Evolutionary conservation across 2,329 filamentous ascomycete species (phyloP).

Genomic region (Sclerotinia spermophila): DNA sequence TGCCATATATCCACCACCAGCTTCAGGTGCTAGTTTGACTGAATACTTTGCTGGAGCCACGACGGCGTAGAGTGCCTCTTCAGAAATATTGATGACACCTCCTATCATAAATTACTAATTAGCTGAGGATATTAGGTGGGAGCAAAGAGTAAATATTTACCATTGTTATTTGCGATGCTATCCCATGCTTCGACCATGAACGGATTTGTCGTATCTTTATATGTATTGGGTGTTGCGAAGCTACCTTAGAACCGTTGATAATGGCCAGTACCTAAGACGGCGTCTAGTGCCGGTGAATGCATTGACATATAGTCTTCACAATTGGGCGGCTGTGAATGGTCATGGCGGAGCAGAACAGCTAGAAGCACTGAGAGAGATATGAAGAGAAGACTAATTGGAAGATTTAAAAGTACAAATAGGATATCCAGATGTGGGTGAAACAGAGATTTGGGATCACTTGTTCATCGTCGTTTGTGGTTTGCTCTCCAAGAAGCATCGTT

Average conservation of each 20-base stretch:
- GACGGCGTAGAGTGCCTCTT: not conserved
- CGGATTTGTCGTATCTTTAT: not conserved
- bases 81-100: not conserved
- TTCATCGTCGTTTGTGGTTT: no score
- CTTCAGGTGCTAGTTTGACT: not conserved
- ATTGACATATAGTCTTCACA: no score
- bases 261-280: no score
- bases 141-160: not conserved
- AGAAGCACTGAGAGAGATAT: no score
- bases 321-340: no score
- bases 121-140: not conserved
- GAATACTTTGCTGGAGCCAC: not conserved
- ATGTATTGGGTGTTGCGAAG: not conserved
- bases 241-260: not conserved
- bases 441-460: no score
- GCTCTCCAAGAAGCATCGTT: no score
- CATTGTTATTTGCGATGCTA: not conserved
- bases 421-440: no score
- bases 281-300: no score
- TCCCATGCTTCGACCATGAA: not conserved
- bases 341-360: no score
- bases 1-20: not conserved
- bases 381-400: no score
- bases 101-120: not conserved
- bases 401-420: no score